Conservation (phyloP, 2,329 filamentous ascomycete species). For the Cladophialophora psammophila region DNA sequence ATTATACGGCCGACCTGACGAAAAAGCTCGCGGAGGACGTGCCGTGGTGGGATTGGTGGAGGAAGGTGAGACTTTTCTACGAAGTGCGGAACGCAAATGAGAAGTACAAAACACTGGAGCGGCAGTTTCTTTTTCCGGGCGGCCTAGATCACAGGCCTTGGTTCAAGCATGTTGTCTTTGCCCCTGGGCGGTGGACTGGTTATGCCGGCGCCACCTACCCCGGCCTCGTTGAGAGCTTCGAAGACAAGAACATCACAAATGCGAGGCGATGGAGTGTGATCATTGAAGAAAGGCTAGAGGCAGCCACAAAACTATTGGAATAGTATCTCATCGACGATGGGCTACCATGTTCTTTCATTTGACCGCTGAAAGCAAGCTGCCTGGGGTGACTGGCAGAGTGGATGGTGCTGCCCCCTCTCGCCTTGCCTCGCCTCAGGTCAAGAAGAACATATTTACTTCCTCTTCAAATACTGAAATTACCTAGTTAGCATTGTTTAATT, state of each 20-base stretch:
- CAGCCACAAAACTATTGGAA: constrained; percentile 39
- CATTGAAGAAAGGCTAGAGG: constrained; percentile 40
- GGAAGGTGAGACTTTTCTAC: constrained; percentile 69
- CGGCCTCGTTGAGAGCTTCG: constrained; percentile 68
- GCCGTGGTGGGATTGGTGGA: constrained; percentile 81
- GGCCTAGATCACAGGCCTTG: constrained; percentile 80
- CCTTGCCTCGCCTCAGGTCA: not conserved
- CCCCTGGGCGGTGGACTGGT: constrained; percentile 88
- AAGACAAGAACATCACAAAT: constrained; percentile 56
- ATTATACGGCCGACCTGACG: constrained; percentile 55
- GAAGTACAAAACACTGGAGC: constrained; percentile 84
- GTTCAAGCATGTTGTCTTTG: constrained; percentile 97
- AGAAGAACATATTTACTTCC: not conserved
- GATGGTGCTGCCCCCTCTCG: too few relatives aligned
- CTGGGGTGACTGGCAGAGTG: not conserved
- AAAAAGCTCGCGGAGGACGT: constrained; percentile 60
- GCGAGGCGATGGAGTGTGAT: constrained; percentile 46
- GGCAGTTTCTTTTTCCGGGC: constrained; percentile 75
- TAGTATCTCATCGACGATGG: constrained; percentile 2
- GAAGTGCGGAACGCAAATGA: constrained; percentile 73
- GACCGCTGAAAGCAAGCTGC: not conserved
- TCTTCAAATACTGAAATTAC: not conserved
- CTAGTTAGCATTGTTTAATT: not conserved
- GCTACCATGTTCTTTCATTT: not conserved
- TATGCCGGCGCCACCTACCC: constrained; percentile 78